Evolutionary conservation across 2,329 filamentous ascomycete genomes (phyloP).

Genomic region (Albophoma yamanashiensis): DNA sequence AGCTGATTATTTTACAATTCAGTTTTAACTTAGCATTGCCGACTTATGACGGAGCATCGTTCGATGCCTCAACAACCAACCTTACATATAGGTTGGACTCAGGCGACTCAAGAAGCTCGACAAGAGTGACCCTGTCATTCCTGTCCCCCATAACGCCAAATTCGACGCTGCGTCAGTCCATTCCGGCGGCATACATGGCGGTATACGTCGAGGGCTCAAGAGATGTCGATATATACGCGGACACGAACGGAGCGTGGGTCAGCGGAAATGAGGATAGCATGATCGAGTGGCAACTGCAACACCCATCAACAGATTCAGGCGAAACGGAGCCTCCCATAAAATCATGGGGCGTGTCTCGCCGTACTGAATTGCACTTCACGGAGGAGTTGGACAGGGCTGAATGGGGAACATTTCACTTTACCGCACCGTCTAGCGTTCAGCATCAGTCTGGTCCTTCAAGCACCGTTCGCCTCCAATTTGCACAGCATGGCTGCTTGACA

Average conservation of each 20-base stretch:
- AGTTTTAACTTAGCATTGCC: constrained; percentile 29
- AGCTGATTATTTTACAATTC: neutral
- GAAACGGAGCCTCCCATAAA: constrained; percentile 33
- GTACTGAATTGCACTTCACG: constrained; percentile 57
- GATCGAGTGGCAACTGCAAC: constrained; percentile 56
- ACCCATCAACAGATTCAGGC: constrained; percentile 2
- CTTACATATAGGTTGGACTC: constrained; percentile 32
- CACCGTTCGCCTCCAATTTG: constrained; percentile 56
- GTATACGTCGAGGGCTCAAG: constrained; percentile 58
- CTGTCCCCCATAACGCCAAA: constrained; percentile 73
- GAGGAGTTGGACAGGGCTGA: constrained; percentile 66
- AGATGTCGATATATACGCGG: constrained; percentile 53
- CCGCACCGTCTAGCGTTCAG: constrained; percentile 53
- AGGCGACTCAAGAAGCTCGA: constrained; percentile 12
- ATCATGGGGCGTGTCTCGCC: constrained; percentile 54
- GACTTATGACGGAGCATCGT: constrained; percentile 31
- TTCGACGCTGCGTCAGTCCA: constrained; percentile 67
- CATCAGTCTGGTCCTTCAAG: constrained; percentile 64
- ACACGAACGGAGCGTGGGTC: constrained; percentile 71
- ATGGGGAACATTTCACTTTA: constrained; percentile 76
- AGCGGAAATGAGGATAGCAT: constrained; percentile 60
- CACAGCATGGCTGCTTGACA: constrained; percentile 52
- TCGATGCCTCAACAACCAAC: constrained; percentile 39
- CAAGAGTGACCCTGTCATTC: constrained; percentile 39
- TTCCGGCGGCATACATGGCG: constrained; percentile 73